phyloP scores from a whole-genome alignment of 306 rosid species.

The Cicer yamashitae region DNA sequence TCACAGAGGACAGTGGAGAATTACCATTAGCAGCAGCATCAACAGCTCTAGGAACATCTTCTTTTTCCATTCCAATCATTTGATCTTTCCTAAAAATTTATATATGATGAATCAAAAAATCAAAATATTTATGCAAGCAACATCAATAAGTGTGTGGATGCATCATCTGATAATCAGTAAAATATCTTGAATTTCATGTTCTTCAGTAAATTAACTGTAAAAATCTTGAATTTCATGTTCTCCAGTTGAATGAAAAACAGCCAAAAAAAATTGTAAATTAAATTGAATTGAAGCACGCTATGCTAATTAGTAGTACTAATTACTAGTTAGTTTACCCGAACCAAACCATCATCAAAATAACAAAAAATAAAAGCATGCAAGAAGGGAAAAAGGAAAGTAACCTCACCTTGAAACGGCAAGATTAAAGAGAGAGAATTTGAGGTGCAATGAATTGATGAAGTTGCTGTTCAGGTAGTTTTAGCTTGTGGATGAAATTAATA shows the following conservation, averaged over 20 bases:
- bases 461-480: neutral
- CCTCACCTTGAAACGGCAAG: constrained; percentile 2
- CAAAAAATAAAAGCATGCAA: neutral
- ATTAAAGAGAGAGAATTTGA: neutral
- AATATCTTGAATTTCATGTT: neutral
- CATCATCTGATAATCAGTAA: neutral
- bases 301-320: neutral
- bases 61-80: constrained; percentile 57
- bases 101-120: constrained; percentile 11
- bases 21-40: constrained; percentile 54
- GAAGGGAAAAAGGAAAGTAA: neutral
- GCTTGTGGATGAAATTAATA: neutral
- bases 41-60: constrained; percentile 75
- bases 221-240: neutral
- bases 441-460: neutral
- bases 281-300: constrained; percentile 7
- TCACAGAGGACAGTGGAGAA: constrained; percentile 64
- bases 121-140: constrained; percentile 7
- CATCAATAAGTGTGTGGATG: constrained; percentile 9
- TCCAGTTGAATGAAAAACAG: too few relatives aligned
- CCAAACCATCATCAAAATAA: constrained; percentile 2
- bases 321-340: neutral
- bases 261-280: neutral
- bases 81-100: constrained; percentile 38
- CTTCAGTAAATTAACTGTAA: neutral